These are phyloP conservation scores for Abortiporus biennis DNA, from an alignment of 1,284 basidiomycete genomes.

Conservation along the genomic window DNA sequence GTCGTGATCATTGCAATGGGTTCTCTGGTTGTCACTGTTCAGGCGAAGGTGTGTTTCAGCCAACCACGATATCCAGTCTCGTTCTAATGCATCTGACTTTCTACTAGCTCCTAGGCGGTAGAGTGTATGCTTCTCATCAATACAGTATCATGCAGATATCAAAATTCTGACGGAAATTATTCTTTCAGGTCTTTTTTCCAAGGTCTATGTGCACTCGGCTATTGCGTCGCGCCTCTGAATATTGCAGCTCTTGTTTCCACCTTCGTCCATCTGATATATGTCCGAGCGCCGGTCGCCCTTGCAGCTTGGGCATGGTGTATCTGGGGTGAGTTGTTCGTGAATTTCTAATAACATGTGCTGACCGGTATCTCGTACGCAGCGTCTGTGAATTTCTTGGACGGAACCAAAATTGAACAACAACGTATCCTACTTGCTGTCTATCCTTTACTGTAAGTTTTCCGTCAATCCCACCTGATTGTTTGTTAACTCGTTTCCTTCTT, in stretches of 20 bases:
- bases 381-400: slow-evolving; percentile 90
- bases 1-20: slow-evolving; percentile 89
- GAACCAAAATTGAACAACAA: slow-evolving; percentile 86
- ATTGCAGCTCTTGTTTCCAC: slow-evolving; percentile 84
- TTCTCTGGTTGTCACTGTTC: slow-evolving; percentile 84
- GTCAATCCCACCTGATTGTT: slow-evolving; percentile 4
- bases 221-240: slow-evolving; percentile 87
- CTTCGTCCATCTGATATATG: slow-evolving; percentile 81
- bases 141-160: not conserved
- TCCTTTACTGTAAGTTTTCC: slow-evolving; percentile 67
- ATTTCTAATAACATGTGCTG: slow-evolving; percentile 7
- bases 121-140: slow-evolving; percentile 59
- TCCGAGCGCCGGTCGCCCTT: slow-evolving; percentile 80
- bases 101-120: slow-evolving; percentile 80
- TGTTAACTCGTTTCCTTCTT: slow-evolving; percentile 2
- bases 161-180: slow-evolving; percentile 5
- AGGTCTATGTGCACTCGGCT: slow-evolving; percentile 86
- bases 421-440: slow-evolving; percentile 89
- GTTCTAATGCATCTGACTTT: too few species aligned
- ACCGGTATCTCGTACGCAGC: slow-evolving; percentile 39
- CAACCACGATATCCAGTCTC: too few species aligned
- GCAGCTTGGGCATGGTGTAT: slow-evolving; percentile 91
- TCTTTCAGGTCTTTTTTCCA: slow-evolving; percentile 86
- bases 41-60: slow-evolving; percentile 72
- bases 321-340: slow-evolving; percentile 64